A percentile compares a stretch with the other conserved stretches of the same genome.
Conservation (phyloP, 169 alveolate species). For the Cryptosporidium muris region DNA sequence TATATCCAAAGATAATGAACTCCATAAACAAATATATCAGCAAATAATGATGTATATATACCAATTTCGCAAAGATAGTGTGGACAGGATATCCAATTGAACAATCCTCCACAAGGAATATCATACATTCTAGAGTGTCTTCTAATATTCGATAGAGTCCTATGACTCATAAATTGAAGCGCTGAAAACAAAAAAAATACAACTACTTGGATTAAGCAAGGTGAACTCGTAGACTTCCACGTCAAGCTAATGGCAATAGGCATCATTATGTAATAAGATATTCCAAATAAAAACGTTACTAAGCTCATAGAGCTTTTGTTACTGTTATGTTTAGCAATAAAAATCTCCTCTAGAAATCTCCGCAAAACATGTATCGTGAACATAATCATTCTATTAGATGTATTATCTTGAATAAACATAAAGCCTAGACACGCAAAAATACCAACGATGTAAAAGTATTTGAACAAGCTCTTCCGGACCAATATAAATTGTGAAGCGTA, state of each 20-base stretch:
- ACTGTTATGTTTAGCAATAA: conserved; percentile 24
- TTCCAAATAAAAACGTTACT: conserved; percentile 26
- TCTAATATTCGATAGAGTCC: conserved; percentile 16
- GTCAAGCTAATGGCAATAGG: conserved; percentile 1
- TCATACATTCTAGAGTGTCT: conserved; percentile 3
- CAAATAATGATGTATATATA: conserved; percentile 20
- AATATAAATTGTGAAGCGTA: background rate
- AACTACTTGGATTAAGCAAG: conserved; percentile 1
- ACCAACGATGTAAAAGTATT: conserved; percentile 43
- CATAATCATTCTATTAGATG: background rate
- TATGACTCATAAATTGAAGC: conserved; percentile 20
- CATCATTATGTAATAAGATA: conserved; percentile 50
- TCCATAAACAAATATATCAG: conserved; percentile 2
- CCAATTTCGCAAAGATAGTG: conserved; percentile 62
- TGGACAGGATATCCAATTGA: conserved; percentile 33
- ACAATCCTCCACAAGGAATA: conserved; percentile 49
- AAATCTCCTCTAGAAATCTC: conserved; percentile 21
- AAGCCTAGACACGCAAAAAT: background rate
- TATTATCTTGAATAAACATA: conserved; percentile 3
- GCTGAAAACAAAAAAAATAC: conserved; percentile 13
- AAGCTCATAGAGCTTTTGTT: conserved; percentile 35
- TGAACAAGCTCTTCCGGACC: conserved; percentile 13
- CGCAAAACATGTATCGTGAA: conserved; percentile 37
- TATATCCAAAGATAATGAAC: background rate
- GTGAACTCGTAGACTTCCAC: background rate